phyloP scores from a whole-genome alignment of 768 basidiomycete genomes.

The Pleurotus eryngii region DNA sequence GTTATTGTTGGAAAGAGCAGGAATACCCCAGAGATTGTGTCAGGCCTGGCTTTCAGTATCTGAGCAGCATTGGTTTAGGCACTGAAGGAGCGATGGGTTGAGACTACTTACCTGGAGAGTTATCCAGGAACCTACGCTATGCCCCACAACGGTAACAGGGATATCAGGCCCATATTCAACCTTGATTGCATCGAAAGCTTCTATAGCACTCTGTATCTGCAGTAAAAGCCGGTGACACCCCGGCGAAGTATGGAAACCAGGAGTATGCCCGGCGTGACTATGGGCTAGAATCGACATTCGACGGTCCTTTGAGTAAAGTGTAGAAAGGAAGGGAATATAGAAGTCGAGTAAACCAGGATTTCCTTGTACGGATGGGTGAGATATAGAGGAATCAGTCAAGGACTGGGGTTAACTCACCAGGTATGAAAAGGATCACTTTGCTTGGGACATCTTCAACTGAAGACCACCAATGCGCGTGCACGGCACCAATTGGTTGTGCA shows the following conservation, averaged over 20 bases:
- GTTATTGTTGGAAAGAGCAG: slow-evolving; percentile 71
- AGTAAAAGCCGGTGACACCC: slow-evolving; percentile 33
- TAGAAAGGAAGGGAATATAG: slow-evolving; percentile 62
- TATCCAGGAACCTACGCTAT: slow-evolving; percentile 77
- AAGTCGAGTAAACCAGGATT: slow-evolving; percentile 64
- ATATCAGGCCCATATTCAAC: slow-evolving; percentile 27
- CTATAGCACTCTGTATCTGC: slow-evolving; percentile 54
- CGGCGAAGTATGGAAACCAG: slow-evolving; percentile 26
- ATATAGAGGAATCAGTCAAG: slow-evolving; percentile 1
- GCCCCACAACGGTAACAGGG: slow-evolving; percentile 51
- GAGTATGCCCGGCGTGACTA: slow-evolving; percentile 65
- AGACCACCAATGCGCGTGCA: slow-evolving; percentile 56
- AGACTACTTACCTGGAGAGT: slow-evolving; percentile 44
- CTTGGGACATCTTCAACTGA: slow-evolving; percentile 25
- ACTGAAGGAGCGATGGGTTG: background rate
- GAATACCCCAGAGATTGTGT: slow-evolving; percentile 40
- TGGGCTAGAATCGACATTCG: slow-evolving; percentile 55
- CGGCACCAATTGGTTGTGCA: slow-evolving; percentile 31
- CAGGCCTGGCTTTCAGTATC: slow-evolving; percentile 47
- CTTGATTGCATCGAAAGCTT: slow-evolving; percentile 46
- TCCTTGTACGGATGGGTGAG: slow-evolving; percentile 23
- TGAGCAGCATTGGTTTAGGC: slow-evolving; percentile 18
- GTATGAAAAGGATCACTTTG: slow-evolving; percentile 44
- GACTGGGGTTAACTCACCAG: slow-evolving; percentile 28
- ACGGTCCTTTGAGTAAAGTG: slow-evolving; percentile 37